Conservation (phyloP, 2,329 filamentous ascomycete species). For the Drechslera avenae region DNA sequence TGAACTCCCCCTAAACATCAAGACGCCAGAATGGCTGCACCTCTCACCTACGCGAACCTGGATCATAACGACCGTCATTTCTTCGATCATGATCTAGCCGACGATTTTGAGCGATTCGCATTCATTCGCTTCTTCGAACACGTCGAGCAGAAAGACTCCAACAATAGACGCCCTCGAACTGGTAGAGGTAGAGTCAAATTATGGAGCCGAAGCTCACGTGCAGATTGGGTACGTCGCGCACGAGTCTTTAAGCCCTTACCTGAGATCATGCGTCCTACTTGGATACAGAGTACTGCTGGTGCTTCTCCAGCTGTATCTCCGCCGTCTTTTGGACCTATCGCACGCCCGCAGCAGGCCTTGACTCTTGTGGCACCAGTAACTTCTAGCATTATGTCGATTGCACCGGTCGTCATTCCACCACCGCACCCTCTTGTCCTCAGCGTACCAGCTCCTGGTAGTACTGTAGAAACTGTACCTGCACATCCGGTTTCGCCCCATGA, state of each 20-base stretch:
- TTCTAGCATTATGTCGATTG: background rate
- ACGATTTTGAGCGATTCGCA: slow-evolving; percentile 2
- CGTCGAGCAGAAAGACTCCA: background rate
- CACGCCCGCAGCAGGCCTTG: background rate
- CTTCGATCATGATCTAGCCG: background rate
- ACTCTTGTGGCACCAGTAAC: background rate
- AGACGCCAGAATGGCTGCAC: background rate
- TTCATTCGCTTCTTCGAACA: slow-evolving; percentile 8
- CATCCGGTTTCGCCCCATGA: too few species aligned
- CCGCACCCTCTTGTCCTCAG: background rate
- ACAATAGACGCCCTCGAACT: background rate
- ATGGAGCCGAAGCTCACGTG: background rate
- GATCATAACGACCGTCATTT: slow-evolving; percentile 1
- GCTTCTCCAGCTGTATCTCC: background rate
- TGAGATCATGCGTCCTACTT: background rate
- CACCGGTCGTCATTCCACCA: background rate
- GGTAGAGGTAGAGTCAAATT: background rate
- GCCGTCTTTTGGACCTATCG: background rate
- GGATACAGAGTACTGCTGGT: background rate
- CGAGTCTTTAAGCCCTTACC: background rate
- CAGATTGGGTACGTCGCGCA: slow-evolving; percentile 1
- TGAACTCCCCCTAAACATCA: too few species aligned
- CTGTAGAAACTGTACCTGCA: background rate
- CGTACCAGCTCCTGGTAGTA: background rate
- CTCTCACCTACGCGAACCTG: background rate